A percentile compares a stretch with the other conserved stretches of the same genome.
Conservation (phyloP, 345 rosid genomes). For the Hypericum androsaemum region DNA sequence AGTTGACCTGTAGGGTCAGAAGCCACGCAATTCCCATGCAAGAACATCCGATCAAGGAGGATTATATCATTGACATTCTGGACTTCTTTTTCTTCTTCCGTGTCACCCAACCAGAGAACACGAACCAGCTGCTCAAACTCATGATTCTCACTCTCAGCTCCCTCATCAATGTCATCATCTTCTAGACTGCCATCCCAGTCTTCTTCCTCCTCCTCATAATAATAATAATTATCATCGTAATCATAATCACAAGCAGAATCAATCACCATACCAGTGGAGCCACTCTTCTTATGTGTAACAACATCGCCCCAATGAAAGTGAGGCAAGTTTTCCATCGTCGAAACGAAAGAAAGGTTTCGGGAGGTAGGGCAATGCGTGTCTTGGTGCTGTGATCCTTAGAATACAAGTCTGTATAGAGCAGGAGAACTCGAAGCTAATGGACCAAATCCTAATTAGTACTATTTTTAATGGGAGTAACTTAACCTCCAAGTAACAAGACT, state of each 20-base stretch:
- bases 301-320: slow-evolving; percentile 68
- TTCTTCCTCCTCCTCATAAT: slow-evolving; percentile 22
- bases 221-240: slow-evolving; percentile 23
- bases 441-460: too few species aligned
- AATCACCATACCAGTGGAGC: slow-evolving; percentile 67
- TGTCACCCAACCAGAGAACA: slow-evolving; percentile 77
- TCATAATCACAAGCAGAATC: slow-evolving; percentile 28
- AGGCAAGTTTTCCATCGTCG: slow-evolving; percentile 25
- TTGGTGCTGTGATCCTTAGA: slow-evolving; percentile 10
- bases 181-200: slow-evolving; percentile 18
- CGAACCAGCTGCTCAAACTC: slow-evolving; percentile 61
- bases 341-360: slow-evolving; percentile 18
- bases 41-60: slow-evolving; percentile 79
- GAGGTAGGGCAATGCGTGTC: slow-evolving; percentile 15
- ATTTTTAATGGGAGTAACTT: too few species aligned
- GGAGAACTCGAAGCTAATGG: too few species aligned
- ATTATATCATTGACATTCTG: slow-evolving; percentile 49
- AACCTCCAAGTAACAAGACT: too few species aligned
- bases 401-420: too few species aligned
- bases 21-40: slow-evolving; percentile 81
- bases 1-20: slow-evolving; percentile 79
- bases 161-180: slow-evolving; percentile 46
- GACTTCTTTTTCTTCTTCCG: slow-evolving; percentile 42
- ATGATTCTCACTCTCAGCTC: too few species aligned
- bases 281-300: slow-evolving; percentile 46